These are phyloP conservation scores for Tylopilus balloui DNA, from an alignment of 768 basidiomycete genomes.

Conservation along the genomic window DNA sequence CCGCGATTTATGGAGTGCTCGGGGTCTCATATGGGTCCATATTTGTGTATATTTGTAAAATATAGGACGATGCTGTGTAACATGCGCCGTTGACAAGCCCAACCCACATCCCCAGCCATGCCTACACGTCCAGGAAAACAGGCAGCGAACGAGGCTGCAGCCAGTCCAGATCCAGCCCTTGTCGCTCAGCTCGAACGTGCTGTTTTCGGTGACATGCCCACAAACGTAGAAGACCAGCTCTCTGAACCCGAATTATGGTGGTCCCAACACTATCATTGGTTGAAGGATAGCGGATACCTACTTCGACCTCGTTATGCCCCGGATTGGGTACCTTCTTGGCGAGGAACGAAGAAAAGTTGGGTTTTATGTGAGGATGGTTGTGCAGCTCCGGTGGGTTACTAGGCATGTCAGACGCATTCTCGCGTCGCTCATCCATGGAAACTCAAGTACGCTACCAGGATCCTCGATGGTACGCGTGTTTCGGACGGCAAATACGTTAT, in stretches of 20 bases:
- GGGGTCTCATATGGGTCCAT: conserved; percentile 7
- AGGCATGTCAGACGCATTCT: background rate
- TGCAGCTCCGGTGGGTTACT: conserved; percentile 3
- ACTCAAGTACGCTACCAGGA: conserved; percentile 4
- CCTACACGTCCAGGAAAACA: background rate
- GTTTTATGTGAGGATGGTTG: conserved; percentile 1
- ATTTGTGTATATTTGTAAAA: background rate
- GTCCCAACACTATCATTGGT: conserved; percentile 10
- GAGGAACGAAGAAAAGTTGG: conserved; percentile 2
- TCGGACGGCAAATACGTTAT: conserved; percentile 27
- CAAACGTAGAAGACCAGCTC: background rate
- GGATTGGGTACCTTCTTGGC: conserved; percentile 22
- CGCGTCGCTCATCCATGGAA: conserved; percentile 16
- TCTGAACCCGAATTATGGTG: conserved; percentile 10
- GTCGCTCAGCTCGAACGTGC: background rate
- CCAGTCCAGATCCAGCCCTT: background rate
- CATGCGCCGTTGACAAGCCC: too few species aligned
- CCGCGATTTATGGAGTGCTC: conserved; percentile 1
- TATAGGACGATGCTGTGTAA: too few species aligned
- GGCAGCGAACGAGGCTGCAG: background rate
- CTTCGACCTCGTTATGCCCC: conserved; percentile 22
- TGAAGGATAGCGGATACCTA: conserved; percentile 14
- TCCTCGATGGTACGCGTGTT: conserved; percentile 30
- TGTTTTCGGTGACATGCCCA: background rate
- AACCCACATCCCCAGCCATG: background rate